Conservation (phyloP, 164 flowering plant species). For the Pachysandra terminalis region DNA sequence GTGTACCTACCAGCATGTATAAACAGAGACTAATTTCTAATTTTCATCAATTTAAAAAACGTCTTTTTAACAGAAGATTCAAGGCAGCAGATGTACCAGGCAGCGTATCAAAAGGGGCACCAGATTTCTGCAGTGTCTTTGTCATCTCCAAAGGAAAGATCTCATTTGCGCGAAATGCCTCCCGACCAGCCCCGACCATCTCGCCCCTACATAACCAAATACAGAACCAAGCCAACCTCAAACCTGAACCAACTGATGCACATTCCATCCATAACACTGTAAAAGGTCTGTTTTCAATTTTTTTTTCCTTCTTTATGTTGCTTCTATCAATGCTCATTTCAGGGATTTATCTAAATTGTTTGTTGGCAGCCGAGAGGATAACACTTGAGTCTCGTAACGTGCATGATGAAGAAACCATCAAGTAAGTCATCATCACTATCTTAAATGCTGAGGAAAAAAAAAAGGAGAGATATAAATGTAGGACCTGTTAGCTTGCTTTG, state of each 20-base stretch:
- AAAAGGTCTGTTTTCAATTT: slow-evolving; percentile 8
- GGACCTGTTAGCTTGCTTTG: neutral
- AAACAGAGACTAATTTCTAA: neutral
- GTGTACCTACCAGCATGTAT: slow-evolving; percentile 33
- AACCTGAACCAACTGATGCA: slow-evolving; percentile 12
- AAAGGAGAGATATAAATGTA: too few relatives aligned
- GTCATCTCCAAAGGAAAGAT: slow-evolving; percentile 68
- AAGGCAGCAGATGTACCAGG: slow-evolving; percentile 39
- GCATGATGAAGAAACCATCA: slow-evolving; percentile 28
- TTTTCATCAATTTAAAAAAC: neutral
- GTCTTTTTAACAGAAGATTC: slow-evolving; percentile 40
- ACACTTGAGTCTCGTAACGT: slow-evolving; percentile 21
- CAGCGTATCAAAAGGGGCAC: slow-evolving; percentile 50
- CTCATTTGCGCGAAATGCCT: slow-evolving; percentile 41
- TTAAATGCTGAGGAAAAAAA: too few relatives aligned
- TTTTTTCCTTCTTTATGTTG: slow-evolving; percentile 1
- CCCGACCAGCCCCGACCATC: slow-evolving; percentile 44
- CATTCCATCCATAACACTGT: slow-evolving; percentile 1
- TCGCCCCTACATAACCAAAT: slow-evolving; percentile 35
- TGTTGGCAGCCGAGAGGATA: slow-evolving; percentile 18
- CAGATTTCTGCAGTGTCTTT: slow-evolving; percentile 75
- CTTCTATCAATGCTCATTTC: neutral
- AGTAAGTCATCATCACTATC: slow-evolving; percentile 11
- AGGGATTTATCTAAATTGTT: neutral
- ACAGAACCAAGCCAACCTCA: slow-evolving; percentile 18